Evolutionary conservation across 257 asterid genomes (phyloP).

Genomic region (Nicotiana obtusifolia): DNA sequence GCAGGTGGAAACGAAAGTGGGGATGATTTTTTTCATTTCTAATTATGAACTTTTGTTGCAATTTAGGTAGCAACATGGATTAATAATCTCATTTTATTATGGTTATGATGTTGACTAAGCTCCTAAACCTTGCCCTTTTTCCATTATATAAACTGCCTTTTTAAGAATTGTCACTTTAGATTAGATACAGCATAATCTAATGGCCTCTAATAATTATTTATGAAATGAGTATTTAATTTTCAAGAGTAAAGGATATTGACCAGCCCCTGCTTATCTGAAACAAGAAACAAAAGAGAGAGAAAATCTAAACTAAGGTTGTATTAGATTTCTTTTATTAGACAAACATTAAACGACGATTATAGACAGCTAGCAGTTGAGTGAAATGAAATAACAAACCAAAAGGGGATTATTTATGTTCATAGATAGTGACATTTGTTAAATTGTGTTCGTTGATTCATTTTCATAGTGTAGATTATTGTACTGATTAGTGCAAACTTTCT

Average conservation of each 20-base stretch:
- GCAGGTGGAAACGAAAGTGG: slow-evolving; percentile 4
- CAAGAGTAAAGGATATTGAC: background rate
- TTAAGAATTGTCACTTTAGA: background rate
- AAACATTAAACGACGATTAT: slow-evolving; percentile 4
- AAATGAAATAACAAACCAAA: background rate
- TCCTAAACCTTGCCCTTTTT: background rate
- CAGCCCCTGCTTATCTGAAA: background rate
- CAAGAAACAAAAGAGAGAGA: background rate
- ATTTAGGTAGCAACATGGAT: slow-evolving; percentile 26
- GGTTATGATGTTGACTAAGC: slow-evolving; percentile 27
- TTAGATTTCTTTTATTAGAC: background rate
- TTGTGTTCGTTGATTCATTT: background rate
- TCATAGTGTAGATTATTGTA: background rate
- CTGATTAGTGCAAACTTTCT: background rate
- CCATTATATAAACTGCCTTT: background rate
- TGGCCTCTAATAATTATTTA: background rate
- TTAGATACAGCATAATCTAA: background rate
- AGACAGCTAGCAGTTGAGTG: slow-evolving; percentile 1
- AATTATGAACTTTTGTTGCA: slow-evolving; percentile 20
- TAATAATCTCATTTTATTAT: background rate
- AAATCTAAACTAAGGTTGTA: background rate
- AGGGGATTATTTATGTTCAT: background rate
- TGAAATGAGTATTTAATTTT: background rate
- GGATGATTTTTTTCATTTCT: background rate
- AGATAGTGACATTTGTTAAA: background rate